A percentile compares a stretch with the other conserved stretches of the same genome.
These are phyloP conservation scores for Microcyclosporella mali DNA, from an alignment of 2,329 filamentous ascomycete species.

Conservation along the genomic window DNA sequence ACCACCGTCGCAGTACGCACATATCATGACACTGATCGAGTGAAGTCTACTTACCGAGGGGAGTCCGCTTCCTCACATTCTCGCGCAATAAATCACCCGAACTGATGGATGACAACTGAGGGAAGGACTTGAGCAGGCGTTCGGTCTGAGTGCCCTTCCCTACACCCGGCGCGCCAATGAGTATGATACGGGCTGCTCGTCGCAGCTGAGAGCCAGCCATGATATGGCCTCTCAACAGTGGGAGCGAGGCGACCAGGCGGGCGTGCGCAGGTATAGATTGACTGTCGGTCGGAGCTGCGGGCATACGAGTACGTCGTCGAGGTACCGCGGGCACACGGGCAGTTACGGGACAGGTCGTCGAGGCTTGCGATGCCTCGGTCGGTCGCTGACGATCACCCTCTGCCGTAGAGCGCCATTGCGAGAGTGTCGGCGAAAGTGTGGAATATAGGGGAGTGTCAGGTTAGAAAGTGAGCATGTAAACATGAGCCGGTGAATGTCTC, in stretches of 20 bases:
- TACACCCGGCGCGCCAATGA: constrained; percentile 92
- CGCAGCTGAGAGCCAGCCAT: constrained; percentile 39
- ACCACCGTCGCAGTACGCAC: neutral
- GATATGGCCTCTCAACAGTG: no score
- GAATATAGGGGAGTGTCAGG: neutral
- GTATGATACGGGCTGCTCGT: constrained; percentile 79
- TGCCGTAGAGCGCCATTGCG: constrained; percentile 23
- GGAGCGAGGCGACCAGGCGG: neutral
- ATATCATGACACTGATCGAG: neutral
- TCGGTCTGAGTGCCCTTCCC: constrained; percentile 93
- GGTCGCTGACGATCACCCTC: neutral
- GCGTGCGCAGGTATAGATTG: no score
- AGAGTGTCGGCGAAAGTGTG: constrained; percentile 1
- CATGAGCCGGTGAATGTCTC: neutral
- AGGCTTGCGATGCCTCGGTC: no score
- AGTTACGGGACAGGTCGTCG: neutral
- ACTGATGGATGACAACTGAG: constrained; percentile 83
- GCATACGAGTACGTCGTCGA: no score
- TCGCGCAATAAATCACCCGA: constrained; percentile 87
- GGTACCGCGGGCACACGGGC: no score
- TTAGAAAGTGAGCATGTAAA: neutral
- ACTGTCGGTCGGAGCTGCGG: no score
- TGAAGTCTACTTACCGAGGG: constrained; percentile 58
- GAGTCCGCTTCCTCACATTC: constrained; percentile 84
- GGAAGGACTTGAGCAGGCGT: constrained; percentile 77